These are phyloP conservation scores for Alternaria burnsii DNA, from an alignment of 2,329 filamentous ascomycete genomes.

Conservation along the genomic window DNA sequence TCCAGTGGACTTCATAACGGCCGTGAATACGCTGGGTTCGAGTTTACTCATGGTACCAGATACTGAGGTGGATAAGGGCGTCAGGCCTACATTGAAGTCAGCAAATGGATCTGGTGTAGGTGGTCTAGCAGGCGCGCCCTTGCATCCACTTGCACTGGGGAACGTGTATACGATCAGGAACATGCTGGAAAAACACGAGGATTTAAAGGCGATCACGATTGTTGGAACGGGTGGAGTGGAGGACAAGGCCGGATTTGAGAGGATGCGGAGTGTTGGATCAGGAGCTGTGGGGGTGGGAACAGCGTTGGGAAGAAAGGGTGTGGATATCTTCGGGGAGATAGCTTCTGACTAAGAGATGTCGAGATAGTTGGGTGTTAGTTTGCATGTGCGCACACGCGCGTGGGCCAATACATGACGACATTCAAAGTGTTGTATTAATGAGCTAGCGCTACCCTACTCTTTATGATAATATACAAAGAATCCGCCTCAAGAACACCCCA, in stretches of 20 bases:
- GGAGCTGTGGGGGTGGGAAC: constrained; percentile 71
- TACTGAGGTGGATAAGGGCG: background rate
- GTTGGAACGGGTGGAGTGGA: constrained; percentile 78
- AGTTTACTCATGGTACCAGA: background rate
- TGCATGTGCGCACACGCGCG: too few species aligned
- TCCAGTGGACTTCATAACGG: constrained; percentile 73
- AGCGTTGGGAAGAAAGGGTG: constrained; percentile 70
- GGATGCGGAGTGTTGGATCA: constrained; percentile 73
- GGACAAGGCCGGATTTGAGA: constrained; percentile 67
- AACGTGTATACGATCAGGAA: constrained; percentile 75
- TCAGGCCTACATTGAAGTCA: constrained; percentile 42
- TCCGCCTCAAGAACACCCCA: background rate
- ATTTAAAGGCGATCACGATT: constrained; percentile 65
- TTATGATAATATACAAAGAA: constrained; percentile 1
- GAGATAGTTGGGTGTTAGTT: too few species aligned
- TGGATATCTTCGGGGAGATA: constrained; percentile 70
- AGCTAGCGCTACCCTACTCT: constrained; percentile 4
- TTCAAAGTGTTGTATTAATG: background rate
- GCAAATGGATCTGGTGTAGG: constrained; percentile 67
- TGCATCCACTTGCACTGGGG: constrained; percentile 77
- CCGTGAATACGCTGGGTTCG: constrained; percentile 77
- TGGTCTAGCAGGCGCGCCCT: constrained; percentile 74
- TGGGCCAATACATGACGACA: background rate
- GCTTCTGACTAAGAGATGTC: background rate
- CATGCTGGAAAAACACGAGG: constrained; percentile 62